Evolutionary conservation across 345 rosid species (phyloP).

Genomic region (Salix dunnii): DNA sequence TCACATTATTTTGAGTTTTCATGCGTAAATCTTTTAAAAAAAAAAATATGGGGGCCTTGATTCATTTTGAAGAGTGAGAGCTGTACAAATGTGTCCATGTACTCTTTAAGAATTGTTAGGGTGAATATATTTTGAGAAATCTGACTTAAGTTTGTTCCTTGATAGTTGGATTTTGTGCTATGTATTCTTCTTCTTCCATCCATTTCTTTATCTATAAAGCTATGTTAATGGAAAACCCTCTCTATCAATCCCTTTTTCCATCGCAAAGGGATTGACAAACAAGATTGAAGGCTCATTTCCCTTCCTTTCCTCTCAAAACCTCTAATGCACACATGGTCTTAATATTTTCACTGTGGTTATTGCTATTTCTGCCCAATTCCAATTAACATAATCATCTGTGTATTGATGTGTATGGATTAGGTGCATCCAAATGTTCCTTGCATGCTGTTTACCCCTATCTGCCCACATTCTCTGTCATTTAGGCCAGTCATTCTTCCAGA

Average conservation of each 20-base stretch:
- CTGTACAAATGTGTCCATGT: neutral
- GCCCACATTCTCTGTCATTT: conserved; percentile 96
- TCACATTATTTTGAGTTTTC: neutral
- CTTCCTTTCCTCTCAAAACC: neutral
- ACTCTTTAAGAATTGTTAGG: neutral
- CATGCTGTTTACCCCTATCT: conserved; percentile 96
- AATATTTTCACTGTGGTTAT: neutral
- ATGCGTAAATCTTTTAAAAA: neutral
- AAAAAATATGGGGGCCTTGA: too few species aligned
- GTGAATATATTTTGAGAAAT: neutral
- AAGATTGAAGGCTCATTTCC: neutral
- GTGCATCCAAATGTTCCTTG: conserved; percentile 99
- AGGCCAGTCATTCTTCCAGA: conserved; percentile 98
- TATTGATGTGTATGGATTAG: conserved; percentile 37
- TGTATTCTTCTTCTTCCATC: neutral
- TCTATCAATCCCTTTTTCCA: neutral
- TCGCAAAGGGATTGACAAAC: neutral
- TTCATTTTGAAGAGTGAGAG: neutral
- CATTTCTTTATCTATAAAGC: neutral
- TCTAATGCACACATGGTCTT: neutral
- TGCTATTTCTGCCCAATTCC: conserved; percentile 5
- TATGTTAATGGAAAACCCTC: neutral
- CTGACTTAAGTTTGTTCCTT: neutral
- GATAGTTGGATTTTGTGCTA: neutral
- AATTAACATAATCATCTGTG: neutral